A percentile compares a stretch with the other conserved stretches of the same genome.
phyloP scores from a whole-genome alignment of 2,329 filamentous ascomycete species.

The Fusarium nurragi region DNA sequence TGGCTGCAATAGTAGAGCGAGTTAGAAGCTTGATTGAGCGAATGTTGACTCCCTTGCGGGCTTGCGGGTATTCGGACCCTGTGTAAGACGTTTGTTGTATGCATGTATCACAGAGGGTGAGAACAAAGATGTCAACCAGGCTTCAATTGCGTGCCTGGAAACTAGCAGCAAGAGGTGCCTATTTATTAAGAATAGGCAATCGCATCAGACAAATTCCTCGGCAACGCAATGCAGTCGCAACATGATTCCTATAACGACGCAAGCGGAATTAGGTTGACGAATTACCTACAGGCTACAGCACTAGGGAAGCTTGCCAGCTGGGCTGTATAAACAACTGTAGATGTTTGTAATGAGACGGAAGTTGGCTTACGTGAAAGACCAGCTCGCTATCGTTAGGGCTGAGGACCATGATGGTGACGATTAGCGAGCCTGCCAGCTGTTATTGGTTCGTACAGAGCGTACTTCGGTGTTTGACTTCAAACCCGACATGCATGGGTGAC shows the following conservation, averaged over 20 bases:
- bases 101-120: background rate
- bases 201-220: slow-evolving; percentile 9
- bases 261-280: slow-evolving; percentile 5
- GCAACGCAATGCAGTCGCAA: slow-evolving; percentile 8
- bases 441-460: slow-evolving; percentile 29
- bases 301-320: slow-evolving; percentile 5
- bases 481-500: slow-evolving; percentile 11
- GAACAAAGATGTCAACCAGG: background rate
- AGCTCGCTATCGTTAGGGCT: slow-evolving; percentile 12
- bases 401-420: slow-evolving; percentile 17
- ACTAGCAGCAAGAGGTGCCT: slow-evolving; percentile 15
- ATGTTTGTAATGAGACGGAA: slow-evolving; percentile 1
- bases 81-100: background rate
- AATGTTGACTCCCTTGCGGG: slow-evolving; percentile 13
- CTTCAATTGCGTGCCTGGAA: slow-evolving; percentile 20
- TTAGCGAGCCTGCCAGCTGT: background rate
- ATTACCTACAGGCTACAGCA: background rate
- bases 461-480: slow-evolving; percentile 19
- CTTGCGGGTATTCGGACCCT: slow-evolving; percentile 14
- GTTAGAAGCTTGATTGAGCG: slow-evolving; percentile 2
- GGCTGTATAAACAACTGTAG: background rate
- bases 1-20: slow-evolving; percentile 4
- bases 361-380: slow-evolving; percentile 19
- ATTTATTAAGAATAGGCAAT: slow-evolving; percentile 15
- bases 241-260: slow-evolving; percentile 6